Evolutionary conservation across 1,284 basidiomycete species (phyloP), one percentile per base, ranked within the genome.

Genomic region (Malassezia brasiliensis): DNA sequence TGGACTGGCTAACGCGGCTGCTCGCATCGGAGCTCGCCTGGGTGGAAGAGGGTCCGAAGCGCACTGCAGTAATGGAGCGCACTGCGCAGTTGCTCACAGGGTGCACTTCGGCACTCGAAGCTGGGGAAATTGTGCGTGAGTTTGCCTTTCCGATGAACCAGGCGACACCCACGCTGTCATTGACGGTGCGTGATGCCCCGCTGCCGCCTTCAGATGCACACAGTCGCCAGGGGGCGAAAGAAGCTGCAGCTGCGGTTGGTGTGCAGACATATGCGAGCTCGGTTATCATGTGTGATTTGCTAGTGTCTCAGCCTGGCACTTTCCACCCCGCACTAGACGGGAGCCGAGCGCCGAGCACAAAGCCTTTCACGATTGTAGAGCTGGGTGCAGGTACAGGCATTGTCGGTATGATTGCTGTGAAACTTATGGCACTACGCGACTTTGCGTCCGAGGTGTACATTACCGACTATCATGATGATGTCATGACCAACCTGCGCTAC

Each of bases 191-290:
- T 25, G 55, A 57, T 28, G 55, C 50, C 10, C 28, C 55, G 30
- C 37, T 57, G 5, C 55, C 55, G 5, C 55, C 55, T 6, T 57
- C 55, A 5, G 50, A 52, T 25, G 10, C 25, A 7, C 20, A 52
- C 15, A 52, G 50, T 17, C 15, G 4, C 2, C 55, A 57, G 15
- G 55, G 55, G 20, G 55, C 50, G 11, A 44, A 38, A 9, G 50
- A 42, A 36, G 50, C 55, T 2, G 55, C 55, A 0, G 55, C 36
- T 0, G 55, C 55, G n/a, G 55, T 57, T 17, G 55, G 55, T 34
- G 46, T 57, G 39, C 55, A 57, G 45, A 57, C 55, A 20, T 57
- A 57, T 34, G 55, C 50, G 14, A 52, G 50, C 42, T 57, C 55
- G 10, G 42, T 57, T 8, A 52, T 57, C 17, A 52, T 57, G 50